Evolutionary conservation across 805 yeast species (phyloP), one percentile per base, ranked within the genome.

Genomic region (Clavispora fructus): DNA sequence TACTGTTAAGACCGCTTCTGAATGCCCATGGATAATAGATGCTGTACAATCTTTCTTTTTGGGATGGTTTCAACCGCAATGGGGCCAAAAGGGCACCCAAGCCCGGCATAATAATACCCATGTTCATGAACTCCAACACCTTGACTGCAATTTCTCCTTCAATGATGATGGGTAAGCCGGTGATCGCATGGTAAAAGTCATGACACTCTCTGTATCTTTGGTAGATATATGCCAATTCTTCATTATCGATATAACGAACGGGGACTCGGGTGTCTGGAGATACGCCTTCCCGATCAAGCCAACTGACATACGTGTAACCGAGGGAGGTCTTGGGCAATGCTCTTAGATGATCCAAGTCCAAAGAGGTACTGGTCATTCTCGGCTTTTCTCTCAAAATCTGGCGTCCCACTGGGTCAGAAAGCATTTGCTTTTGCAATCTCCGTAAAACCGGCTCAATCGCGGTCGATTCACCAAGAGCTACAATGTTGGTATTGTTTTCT

Each of bases 131-230:
- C 64, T 92, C 99, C 55, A 94, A 82, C 11, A 90, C 85, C 65
- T 94, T 94, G 16, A 94, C 85, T 0, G 97, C 89, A 44, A 94
- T 84, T 61, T 94, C 99, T n/a, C 99, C 99, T 60, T 94, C 98
- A 53, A 94, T 79, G 39, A 87, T 83, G 40, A 91, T 87, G 0
- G 98, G 98, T 42, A 88, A 73, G 13, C 95, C 92, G 0, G 95
- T 85, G 27, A 94, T 74, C 1, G 98, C 87, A 61, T 94, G 99
- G 61, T 90, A 92, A 59, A 94, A 94, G 61, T 94, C 99, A 60
- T 94, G 99, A 61, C 97, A 91, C 62, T 94, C 98, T 44, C 99
- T 78, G 62, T 92, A 94, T 56, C 99, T 72, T 63, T 89, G 95
- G 72, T 83, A 89, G n/a, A 92, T 85, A 60, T 85, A 94, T 0